Percentiles rank a stretch among this genome's conserved stretches.
Evolutionary conservation across 148 eudicot genomes (phyloP).

Genomic region (Diospyros lotus): DNA sequence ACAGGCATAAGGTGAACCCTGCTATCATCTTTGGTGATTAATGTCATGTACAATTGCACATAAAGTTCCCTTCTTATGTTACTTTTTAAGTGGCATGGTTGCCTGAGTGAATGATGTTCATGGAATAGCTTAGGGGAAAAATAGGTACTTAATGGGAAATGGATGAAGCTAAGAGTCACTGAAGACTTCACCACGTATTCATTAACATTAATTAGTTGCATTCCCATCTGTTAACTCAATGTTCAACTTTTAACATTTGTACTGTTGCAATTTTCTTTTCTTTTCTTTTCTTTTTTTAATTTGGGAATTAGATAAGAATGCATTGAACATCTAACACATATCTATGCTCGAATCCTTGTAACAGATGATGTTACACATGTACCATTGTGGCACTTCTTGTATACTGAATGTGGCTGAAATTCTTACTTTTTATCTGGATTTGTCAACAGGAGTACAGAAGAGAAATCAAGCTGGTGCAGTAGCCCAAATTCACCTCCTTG

Average conservation of each 20-base stretch:
- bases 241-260: no score
- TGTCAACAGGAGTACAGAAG: slow-evolving; percentile 60
- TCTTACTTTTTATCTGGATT: slow-evolving; percentile 19
- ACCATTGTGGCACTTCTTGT: neutral
- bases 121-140: neutral
- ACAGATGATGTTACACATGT: neutral
- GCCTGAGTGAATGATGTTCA: neutral
- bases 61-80: neutral
- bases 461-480: slow-evolving; percentile 91
- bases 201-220: no score
- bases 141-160: no score
- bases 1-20: neutral
- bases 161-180: no score
- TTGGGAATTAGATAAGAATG: no score
- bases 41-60: neutral
- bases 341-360: neutral
- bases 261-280: no score
- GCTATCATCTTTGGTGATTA: neutral
- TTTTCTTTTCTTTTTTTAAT: no score
- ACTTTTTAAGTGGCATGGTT: no score
- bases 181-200: no score
- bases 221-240: no score
- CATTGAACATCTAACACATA: neutral
- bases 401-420: neutral
- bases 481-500: slow-evolving; percentile 80